Conservation (phyloP, 805 yeast genomes). For the Pichia sporocuriosa region DNA sequence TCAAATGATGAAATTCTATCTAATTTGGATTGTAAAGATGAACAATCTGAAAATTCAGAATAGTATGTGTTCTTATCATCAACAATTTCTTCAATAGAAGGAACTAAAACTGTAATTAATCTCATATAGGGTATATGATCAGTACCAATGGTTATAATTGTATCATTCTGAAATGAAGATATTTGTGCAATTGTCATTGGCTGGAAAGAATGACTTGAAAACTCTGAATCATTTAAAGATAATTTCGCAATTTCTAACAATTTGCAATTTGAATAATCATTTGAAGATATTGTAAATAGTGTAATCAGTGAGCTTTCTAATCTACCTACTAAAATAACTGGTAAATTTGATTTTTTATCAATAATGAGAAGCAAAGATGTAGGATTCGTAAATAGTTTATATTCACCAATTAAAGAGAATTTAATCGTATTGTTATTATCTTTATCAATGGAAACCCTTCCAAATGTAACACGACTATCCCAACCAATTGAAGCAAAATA, state of each 20-base stretch:
- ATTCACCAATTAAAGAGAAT: conserved; percentile 18
- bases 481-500: conserved; percentile 53
- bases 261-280: conserved; percentile 3
- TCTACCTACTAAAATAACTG: conserved; percentile 49
- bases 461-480: conserved; percentile 42
- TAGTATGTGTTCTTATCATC: not conserved
- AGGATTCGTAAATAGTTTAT: conserved; percentile 43
- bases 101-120: conserved; percentile 47
- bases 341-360: conserved; percentile 16
- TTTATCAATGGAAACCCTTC: conserved; percentile 13
- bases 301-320: conserved; percentile 53
- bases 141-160: conserved; percentile 55
- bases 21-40: conserved; percentile 7
- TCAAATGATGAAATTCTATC: not conserved
- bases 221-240: conserved; percentile 69
- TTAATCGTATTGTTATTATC: conserved; percentile 7
- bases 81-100: conserved; percentile 22
- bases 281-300: conserved; percentile 28
- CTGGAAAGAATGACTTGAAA: conserved; percentile 55
- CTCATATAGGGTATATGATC: conserved; percentile 77
- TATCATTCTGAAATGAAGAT: not conserved
- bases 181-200: conserved; percentile 40
- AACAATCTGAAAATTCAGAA: too few relatives aligned
- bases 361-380: conserved; percentile 38
- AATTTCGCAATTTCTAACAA: conserved; percentile 37